A percentile compares a stretch with the other conserved stretches of the same genome.
These are phyloP conservation scores for Plenodomus lindquistii DNA, from an alignment of 2,329 filamentous ascomycete genomes.

Conservation along the genomic window DNA sequence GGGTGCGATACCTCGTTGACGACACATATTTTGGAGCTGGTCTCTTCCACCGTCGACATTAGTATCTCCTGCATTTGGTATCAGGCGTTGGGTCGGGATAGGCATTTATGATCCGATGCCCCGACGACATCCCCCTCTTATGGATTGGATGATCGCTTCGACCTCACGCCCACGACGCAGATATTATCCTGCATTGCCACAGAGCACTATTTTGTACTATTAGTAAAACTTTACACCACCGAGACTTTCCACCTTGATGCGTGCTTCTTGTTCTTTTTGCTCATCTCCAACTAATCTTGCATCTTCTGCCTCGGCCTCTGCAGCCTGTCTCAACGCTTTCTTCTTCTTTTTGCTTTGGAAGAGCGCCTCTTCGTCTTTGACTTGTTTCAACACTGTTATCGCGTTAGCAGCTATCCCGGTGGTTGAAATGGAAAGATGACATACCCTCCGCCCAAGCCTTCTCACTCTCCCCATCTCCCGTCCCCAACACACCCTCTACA, in stretches of 20 bases:
- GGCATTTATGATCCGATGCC: not conserved
- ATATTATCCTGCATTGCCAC: not conserved
- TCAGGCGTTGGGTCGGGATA: not conserved
- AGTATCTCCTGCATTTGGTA: not conserved
- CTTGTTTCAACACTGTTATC: slow-evolving; percentile 63
- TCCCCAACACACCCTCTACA: slow-evolving; percentile 79
- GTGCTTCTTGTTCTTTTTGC: slow-evolving; percentile 20
- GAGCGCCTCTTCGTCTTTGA: slow-evolving; percentile 65
- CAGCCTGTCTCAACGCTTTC: slow-evolving; percentile 27
- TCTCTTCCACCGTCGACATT: not conserved
- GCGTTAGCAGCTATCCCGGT: slow-evolving; percentile 29
- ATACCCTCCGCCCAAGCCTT: slow-evolving; percentile 84
- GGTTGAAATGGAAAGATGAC: slow-evolving; percentile 20
- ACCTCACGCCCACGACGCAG: not conserved
- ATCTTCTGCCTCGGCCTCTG: slow-evolving; percentile 10
- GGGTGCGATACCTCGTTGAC: not conserved
- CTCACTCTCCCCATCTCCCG: slow-evolving; percentile 75
- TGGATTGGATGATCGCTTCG: not conserved
- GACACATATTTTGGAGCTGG: not conserved
- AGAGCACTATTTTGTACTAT: not conserved
- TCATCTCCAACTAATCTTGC: slow-evolving; percentile 36
- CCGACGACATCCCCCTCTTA: not conserved
- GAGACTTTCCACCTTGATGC: slow-evolving; percentile 33
- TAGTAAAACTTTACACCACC: slow-evolving; percentile 40
- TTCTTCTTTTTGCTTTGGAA: slow-evolving; percentile 51